Evolutionary conservation across 805 yeast genomes (phyloP).

Genomic region (Tetrapisispora arboricola): DNA sequence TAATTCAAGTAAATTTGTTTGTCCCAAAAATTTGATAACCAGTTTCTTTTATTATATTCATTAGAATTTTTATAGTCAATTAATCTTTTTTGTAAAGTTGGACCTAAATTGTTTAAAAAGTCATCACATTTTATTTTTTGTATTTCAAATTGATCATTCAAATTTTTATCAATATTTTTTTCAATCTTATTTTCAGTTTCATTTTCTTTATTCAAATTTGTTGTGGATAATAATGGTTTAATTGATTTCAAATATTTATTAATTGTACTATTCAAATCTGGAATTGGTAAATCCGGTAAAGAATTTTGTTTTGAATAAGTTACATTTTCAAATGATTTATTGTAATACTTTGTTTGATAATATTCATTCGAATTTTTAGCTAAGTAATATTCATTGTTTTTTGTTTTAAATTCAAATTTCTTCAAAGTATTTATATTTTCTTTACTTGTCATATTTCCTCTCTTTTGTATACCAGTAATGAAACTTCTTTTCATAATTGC

Average conservation of each 20-base stretch:
- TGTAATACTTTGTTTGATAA: constrained; percentile 2
- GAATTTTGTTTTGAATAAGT: constrained; percentile 62
- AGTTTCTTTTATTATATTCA: constrained; percentile 47
- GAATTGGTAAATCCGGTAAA: constrained; percentile 83
- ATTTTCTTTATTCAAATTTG: constrained; percentile 23
- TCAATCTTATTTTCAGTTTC: constrained; percentile 31
- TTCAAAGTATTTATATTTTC: not conserved
- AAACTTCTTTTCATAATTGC: not conserved
- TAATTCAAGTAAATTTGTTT: constrained; percentile 83
- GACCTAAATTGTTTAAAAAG: constrained; percentile 60
- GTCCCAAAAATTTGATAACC: constrained; percentile 93
- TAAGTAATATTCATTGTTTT: constrained; percentile 2
- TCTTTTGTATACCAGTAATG: not conserved
- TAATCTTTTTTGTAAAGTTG: constrained; percentile 57
- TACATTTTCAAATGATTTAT: constrained; percentile 41
- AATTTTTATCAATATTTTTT: constrained; percentile 40
- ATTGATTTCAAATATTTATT: constrained; percentile 60
- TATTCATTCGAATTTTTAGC: constrained; percentile 3
- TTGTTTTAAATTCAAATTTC: constrained; percentile 3
- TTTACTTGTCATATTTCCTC: not conserved
- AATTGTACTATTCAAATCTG: constrained; percentile 62
- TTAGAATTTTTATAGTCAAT: constrained; percentile 23
- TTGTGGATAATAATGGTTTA: constrained; percentile 48
- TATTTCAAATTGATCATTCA: constrained; percentile 34
- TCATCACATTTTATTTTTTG: constrained; percentile 52